Base-by-base conservation (phyloP, 495 filamentous ascomycete genomes). In the Aspergillus steynii region DNA sequence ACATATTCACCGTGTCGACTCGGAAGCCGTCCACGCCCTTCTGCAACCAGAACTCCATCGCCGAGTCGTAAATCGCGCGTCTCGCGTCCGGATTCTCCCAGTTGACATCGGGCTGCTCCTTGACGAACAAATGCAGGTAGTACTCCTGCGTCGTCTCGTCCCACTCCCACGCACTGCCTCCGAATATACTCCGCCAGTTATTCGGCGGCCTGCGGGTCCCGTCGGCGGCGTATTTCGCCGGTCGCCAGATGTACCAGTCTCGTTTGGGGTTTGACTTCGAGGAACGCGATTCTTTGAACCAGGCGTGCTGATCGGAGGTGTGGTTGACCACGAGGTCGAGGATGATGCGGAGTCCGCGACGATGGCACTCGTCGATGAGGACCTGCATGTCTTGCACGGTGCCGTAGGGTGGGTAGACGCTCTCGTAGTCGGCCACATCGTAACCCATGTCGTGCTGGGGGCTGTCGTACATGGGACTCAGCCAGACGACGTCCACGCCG, bases 291-390 rank as follows among this genome's bases (percentile, higher is more conserved):
- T 84, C 77, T 25, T 74, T 65, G 71, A 87, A 86, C 84, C 84
- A 87, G 5, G 68, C 68, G 62, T 87, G 84, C 67, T 85, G 69
- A 59, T 86, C 72, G 0, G 77, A 82, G 12, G 85, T 87, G 59
- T 87, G 85, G 60, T 86, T 87, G 29, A 86, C 76, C 1, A 87
- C 84, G 5, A 87, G 69, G 53, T 86, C 83, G 61, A 86, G 79
- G 31, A 87, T 74, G 28, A 86, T 67, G 12, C 76, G 79, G 71
- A 87, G 80, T 8, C 75, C 79, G 32, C 82, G 72, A 53, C 72
- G 71, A 60, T 85, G 80, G 51, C 81, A 74, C 50, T 74, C 80
- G 0, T 65, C 57, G 31, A 85, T 81, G 10, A 87, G 72, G 1
- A 68, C 58, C 53, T 87, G 83, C 25, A 85, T 73, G 68, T 87